phyloP scores from a whole-genome alignment of 306 rosid genomes.

The Macrotyloma uniflorum region DNA sequence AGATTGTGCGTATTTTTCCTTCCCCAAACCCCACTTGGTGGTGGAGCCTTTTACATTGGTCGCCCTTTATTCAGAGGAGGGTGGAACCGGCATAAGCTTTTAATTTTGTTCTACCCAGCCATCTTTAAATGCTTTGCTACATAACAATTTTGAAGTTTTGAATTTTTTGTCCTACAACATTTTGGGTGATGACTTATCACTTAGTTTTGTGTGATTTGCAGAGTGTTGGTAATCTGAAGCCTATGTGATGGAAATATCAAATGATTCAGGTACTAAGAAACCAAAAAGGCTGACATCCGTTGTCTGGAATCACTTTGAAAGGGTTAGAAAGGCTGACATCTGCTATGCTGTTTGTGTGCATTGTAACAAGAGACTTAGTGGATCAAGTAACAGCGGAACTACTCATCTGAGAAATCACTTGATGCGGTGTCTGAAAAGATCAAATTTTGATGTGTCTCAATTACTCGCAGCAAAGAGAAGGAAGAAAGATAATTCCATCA shows the following conservation, averaged over 20 bases:
- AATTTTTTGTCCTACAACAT: neutral
- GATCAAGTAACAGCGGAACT: conserved; percentile 98
- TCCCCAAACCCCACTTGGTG: neutral
- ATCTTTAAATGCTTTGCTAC: neutral
- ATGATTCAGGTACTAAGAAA: conserved; percentile 72
- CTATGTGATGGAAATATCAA: conserved; percentile 73
- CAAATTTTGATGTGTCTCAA: conserved; percentile 91
- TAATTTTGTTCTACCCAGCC: neutral
- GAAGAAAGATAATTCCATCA: conserved; percentile 72
- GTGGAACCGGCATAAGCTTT: neutral
- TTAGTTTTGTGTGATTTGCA: conserved; percentile 36
- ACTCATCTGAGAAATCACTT: conserved; percentile 96
- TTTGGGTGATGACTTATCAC: neutral
- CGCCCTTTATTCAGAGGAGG: neutral
- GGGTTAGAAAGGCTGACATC: conserved; percentile 83
- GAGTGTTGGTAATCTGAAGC: conserved; percentile 44
- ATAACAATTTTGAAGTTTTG: neutral
- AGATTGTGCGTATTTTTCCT: neutral
- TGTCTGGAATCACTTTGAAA: conserved; percentile 98
- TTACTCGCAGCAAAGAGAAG: conserved; percentile 89
- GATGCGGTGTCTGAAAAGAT: conserved; percentile 90
- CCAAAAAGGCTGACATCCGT: conserved; percentile 93
- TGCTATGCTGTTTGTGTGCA: conserved; percentile 94
- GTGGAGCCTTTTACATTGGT: neutral
- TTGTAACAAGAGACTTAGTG: conserved; percentile 97